Conservation (phyloP, 441 rosid genomes). For the Omphalea diandra region DNA sequence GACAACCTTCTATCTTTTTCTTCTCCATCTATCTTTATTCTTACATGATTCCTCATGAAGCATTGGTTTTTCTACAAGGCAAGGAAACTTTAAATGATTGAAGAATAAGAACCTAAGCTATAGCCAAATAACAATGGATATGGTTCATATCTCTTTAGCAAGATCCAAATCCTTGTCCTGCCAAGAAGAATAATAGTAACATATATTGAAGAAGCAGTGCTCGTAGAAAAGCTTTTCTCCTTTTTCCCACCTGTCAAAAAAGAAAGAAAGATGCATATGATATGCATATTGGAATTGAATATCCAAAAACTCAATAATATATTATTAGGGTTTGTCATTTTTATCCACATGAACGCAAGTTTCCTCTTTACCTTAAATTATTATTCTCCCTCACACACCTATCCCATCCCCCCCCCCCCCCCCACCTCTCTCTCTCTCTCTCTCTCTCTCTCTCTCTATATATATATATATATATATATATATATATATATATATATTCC, state of each 20-base stretch:
- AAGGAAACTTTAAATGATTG: slow-evolving; percentile 34
- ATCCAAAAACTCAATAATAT: slow-evolving; percentile 20
- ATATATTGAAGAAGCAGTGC: neutral
- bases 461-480: no score
- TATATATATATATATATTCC: no score
- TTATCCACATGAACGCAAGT: slow-evolving; percentile 6
- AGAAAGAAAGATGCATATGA: no score
- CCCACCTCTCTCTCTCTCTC: no score
- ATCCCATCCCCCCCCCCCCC: no score
- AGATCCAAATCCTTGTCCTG: slow-evolving; percentile 38
- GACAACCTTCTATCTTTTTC: neutral
- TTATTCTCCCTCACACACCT: slow-evolving; percentile 6
- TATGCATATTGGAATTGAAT: slow-evolving; percentile 30
- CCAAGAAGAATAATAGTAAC: slow-evolving; percentile 20
- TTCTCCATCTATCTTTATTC: slow-evolving; percentile 13
- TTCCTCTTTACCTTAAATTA: slow-evolving; percentile 12
- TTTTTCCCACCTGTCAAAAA: slow-evolving; percentile 18
- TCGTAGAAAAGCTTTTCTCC: slow-evolving; percentile 26
- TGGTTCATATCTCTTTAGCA: slow-evolving; percentile 24
- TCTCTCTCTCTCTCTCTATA: no score
- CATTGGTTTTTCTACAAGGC: neutral
- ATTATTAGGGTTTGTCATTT: neutral
- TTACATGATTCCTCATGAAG: slow-evolving; percentile 12
- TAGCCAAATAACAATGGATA: slow-evolving; percentile 32
- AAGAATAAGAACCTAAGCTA: slow-evolving; percentile 35